Percentiles rank a stretch among this genome's conserved stretches.
These are phyloP conservation scores for Coccomyxa subellipsoidea DNA, from an alignment of 163 green algal species.

Conservation along the genomic window DNA sequence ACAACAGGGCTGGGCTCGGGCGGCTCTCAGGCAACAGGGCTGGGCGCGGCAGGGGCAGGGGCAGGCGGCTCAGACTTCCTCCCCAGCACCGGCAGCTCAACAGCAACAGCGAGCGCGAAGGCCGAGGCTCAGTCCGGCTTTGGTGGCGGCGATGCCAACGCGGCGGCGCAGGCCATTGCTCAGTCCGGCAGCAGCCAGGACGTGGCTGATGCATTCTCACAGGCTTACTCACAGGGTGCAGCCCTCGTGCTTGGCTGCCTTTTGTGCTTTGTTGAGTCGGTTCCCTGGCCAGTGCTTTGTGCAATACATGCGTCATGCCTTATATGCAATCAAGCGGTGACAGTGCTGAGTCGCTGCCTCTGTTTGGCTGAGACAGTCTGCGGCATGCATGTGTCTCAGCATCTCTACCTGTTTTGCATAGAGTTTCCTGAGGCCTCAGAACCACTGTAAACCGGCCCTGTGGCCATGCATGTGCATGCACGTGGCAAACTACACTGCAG, in stretches of 20 bases:
- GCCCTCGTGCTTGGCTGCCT: not conserved
- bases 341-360: not conserved
- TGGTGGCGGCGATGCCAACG: not conserved
- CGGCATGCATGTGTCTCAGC: too few species aligned
- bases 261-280: too few species aligned
- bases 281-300: too few species aligned
- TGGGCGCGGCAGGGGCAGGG: too few species aligned
- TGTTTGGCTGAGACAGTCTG: not conserved
- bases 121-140: not conserved
- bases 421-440: too few species aligned
- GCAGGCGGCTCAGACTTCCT: too few species aligned
- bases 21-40: too few species aligned
- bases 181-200: not conserved
- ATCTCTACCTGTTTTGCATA: too few species aligned
- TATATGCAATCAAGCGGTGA: not conserved
- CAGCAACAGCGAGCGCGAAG: not conserved
- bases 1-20: not conserved
- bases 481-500: too few species aligned
- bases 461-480: too few species aligned
- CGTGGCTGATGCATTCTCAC: not conserved
- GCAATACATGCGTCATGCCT: too few species aligned
- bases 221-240: not conserved
- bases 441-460: too few species aligned
- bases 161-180: not conserved
- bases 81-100: not conserved